Conservation (phyloP, 208 protist genomes). For the Crithidia bombi region DNA sequence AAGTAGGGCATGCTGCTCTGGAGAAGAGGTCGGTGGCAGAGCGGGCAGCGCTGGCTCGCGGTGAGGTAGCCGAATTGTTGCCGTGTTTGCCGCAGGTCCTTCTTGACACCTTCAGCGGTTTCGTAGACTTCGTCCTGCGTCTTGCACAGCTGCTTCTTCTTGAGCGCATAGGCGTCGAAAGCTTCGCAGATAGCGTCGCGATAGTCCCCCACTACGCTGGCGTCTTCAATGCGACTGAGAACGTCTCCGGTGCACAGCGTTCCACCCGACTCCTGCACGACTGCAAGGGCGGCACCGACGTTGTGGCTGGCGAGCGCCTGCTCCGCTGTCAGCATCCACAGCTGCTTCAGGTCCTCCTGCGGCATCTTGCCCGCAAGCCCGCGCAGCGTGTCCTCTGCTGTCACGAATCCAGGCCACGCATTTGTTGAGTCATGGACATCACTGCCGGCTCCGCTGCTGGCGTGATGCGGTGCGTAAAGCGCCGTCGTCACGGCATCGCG, state of each 20-base stretch:
- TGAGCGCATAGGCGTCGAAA: conserved; percentile 89
- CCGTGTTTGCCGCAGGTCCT: conserved; percentile 86
- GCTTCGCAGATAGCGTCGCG: conserved; percentile 93
- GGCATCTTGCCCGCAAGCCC: conserved; percentile 60
- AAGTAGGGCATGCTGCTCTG: conserved; percentile 58
- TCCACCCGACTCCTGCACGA: conserved; percentile 72
- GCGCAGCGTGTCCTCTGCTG: conserved; percentile 73
- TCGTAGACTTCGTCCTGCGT: conserved; percentile 91
- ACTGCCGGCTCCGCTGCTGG: not conserved
- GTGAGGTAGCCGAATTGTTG: conserved; percentile 90
- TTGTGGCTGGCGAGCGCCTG: conserved; percentile 83
- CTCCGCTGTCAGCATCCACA: conserved; percentile 94
- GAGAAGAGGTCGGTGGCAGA: conserved; percentile 75
- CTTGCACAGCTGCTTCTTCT: conserved; percentile 82
- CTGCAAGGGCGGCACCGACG: conserved; percentile 76
- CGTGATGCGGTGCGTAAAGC: conserved; percentile 40
- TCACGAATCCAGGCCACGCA: conserved; percentile 62
- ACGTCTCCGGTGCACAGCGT: conserved; percentile 96
- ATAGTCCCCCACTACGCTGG: conserved; percentile 93
- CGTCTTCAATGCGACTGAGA: conserved; percentile 93
- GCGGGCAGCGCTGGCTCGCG: conserved; percentile 78
- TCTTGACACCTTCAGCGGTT: conserved; percentile 86
- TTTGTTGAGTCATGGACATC: not conserved
- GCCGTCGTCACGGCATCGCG: conserved; percentile 95
- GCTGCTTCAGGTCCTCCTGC: conserved; percentile 83